Base-by-base conservation (phyloP, 768 basidiomycete species). In the Amanita pallidorosea region DNA sequence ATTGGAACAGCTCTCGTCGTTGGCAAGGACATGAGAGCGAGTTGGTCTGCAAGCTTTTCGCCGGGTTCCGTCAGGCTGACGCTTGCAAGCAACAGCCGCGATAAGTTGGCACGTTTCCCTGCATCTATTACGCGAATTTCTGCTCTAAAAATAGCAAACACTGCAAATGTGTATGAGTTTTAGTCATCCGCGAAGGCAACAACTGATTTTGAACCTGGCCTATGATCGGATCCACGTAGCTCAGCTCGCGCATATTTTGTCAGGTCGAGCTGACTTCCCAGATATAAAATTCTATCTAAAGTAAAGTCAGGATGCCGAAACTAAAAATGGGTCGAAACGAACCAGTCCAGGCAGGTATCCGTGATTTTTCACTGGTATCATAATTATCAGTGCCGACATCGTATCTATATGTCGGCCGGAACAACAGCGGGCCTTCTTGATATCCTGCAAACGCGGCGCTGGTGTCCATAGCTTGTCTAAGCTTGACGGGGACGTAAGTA, bases 271-370 rank as follows among this genome's bases (percentile, higher is more conserved):
- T 72, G 69, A 31, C 61, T 61, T 8, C 95, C 95, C 54, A 79
- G 80, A 69, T 85, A 94, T 52, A 99, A 63, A 7, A 99, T 81
- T n/a, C 96, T 88, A 70, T 99, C 96, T 92, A 60, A 40, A 35
- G 35, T 49, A 46, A 40, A 12, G n/a, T 59, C 49, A 64, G 36
- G 37, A 50, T 29, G 17, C 33, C 13, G 22, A 22, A 18, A 35
- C 25, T 51, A 33, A 13, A 25, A n/a, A 35, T 29, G 37, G 27
- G 33, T 25, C 27, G 35, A 47, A 35, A 56, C 76, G 53, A 51
- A 92, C 92, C 92, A 58, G 95, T 98, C 94, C 94, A 98, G 15
- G 95, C 91, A 5, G 96, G 96, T 61, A 96, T 85, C 22, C 96
- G 79, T 77, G 84, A 80, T 70, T 98, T 99, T 67, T 98, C 96